Conservation (phyloP, 495 filamentous ascomycete species). For the Penicillium goetzii region DNA sequence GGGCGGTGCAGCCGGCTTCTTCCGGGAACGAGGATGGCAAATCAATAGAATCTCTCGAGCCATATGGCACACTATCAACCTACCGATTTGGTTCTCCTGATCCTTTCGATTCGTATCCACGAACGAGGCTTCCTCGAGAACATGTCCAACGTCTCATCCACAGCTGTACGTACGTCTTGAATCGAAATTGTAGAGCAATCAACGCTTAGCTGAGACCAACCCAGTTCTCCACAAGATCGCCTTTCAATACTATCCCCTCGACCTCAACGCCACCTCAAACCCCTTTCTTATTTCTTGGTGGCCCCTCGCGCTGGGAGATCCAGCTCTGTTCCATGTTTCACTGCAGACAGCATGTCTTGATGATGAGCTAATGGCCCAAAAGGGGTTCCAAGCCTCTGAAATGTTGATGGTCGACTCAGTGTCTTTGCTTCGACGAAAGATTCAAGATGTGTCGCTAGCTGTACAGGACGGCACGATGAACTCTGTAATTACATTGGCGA, state of each 20-base stretch:
- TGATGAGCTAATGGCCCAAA: conserved; percentile 52
- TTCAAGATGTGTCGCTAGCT: conserved; percentile 46
- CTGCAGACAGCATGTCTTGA: conserved; percentile 58
- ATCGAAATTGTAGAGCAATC: conserved; percentile 1
- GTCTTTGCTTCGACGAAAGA: conserved; percentile 47
- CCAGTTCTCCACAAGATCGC: conserved; percentile 56
- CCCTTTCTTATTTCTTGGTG: conserved; percentile 59
- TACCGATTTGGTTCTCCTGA: conserved; percentile 41
- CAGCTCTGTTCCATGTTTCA: conserved; percentile 57
- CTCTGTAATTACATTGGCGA: conserved; percentile 56
- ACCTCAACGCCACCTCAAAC: conserved; percentile 50
- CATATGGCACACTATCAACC: conserved; percentile 14
- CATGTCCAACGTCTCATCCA: conserved; percentile 55
- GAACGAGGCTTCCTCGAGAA: conserved; percentile 47
- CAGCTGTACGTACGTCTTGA: conserved; percentile 42
- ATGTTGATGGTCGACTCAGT: conserved; percentile 57
- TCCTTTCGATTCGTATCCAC: conserved; percentile 57
- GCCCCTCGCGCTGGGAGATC: conserved; percentile 54
- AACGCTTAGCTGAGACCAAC: conserved; percentile 20
- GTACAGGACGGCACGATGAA: conserved; percentile 59
- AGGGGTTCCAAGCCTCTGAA: conserved; percentile 51
- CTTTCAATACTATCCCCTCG: conserved; percentile 58
- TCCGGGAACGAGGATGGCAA: conserved; percentile 14
- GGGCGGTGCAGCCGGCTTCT: conserved; percentile 29
- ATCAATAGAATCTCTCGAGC: conserved; percentile 12